Conservation (phyloP, 108 stramenopile genomes). For the Nitzschia sp. region DNA sequence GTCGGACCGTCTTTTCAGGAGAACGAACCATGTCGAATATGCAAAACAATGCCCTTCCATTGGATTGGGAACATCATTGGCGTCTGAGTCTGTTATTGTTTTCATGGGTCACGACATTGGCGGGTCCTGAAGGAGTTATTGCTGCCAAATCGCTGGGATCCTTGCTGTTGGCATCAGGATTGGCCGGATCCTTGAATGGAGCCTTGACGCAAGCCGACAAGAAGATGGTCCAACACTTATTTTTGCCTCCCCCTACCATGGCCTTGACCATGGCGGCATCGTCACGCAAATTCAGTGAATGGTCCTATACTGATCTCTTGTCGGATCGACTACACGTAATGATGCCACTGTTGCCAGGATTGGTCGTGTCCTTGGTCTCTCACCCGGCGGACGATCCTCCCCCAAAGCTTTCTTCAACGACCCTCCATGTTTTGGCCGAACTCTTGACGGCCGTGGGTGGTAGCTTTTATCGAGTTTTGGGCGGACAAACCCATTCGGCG, state of each 20-base stretch:
- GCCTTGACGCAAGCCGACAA: slow-evolving; percentile 13
- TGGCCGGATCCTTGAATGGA: slow-evolving; percentile 64
- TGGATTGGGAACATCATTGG: slow-evolving; percentile 81
- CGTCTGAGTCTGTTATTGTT: slow-evolving; percentile 63
- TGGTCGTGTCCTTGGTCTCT: slow-evolving; percentile 64
- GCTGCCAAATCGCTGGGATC: slow-evolving; percentile 60
- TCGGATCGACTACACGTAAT: slow-evolving; percentile 70
- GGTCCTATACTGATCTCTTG: slow-evolving; percentile 62
- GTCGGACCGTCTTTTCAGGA: slow-evolving; percentile 69
- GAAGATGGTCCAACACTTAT: slow-evolving; percentile 19
- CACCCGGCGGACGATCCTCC: slow-evolving; percentile 17
- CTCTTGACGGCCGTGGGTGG: slow-evolving; percentile 46
- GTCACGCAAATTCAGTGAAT: slow-evolving; percentile 25
- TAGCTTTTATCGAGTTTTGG: slow-evolving; percentile 50
- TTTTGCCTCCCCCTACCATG: slow-evolving; percentile 54
- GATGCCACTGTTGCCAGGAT: slow-evolving; percentile 73
- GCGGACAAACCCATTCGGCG: slow-evolving; percentile 37
- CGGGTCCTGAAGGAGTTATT: slow-evolving; percentile 66
- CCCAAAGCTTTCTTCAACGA: not conserved
- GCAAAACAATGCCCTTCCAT: slow-evolving; percentile 4
- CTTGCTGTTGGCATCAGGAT: slow-evolving; percentile 63
- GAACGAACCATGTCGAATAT: slow-evolving; percentile 30
- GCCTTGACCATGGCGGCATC: slow-evolving; percentile 47
- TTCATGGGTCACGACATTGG: slow-evolving; percentile 75
- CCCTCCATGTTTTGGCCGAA: slow-evolving; percentile 30